Conservation (phyloP, 73 alveolate genomes). For the Paramecium bursaria region DNA sequence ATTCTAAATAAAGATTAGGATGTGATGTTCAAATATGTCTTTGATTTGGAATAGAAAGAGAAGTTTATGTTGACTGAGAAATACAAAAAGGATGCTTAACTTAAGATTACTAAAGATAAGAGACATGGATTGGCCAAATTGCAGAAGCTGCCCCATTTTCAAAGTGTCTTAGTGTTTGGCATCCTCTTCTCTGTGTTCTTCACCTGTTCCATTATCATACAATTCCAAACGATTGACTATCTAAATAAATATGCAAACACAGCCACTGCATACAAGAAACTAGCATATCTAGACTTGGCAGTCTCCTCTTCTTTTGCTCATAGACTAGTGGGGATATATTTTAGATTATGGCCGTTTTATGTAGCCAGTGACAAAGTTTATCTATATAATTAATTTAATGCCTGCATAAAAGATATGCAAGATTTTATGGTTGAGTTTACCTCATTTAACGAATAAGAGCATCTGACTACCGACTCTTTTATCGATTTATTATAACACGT, state of each 20-base stretch:
- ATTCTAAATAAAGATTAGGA: conserved; percentile 4
- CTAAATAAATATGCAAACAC: conserved; percentile 20
- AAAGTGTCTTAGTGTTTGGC: neutral
- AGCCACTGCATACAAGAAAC: conserved; percentile 6
- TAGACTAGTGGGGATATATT: conserved; percentile 16
- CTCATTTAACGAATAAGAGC: neutral
- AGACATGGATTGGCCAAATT: neutral
- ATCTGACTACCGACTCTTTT: conserved; percentile 10
- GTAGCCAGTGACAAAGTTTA: neutral
- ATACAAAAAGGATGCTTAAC: conserved; percentile 13
- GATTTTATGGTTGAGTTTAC: neutral
- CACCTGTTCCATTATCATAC: neutral
- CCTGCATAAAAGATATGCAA: neutral
- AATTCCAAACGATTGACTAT: conserved; percentile 23
- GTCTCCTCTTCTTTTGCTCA: neutral
- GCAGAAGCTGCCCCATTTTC: neutral
- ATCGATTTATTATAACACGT: neutral
- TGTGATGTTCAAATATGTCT: conserved; percentile 19
- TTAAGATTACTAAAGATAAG: neutral
- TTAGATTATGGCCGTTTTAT: neutral
- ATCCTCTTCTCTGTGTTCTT: conserved; percentile 1
- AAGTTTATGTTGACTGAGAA: conserved; percentile 53
- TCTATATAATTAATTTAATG: neutral
- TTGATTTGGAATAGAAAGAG: conserved; percentile 25
- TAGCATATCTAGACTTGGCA: neutral